Evolutionary conservation across 805 yeast genomes (phyloP), one percentile per base, ranked within the genome.

Genomic region (Hanseniaspora vineae): DNA sequence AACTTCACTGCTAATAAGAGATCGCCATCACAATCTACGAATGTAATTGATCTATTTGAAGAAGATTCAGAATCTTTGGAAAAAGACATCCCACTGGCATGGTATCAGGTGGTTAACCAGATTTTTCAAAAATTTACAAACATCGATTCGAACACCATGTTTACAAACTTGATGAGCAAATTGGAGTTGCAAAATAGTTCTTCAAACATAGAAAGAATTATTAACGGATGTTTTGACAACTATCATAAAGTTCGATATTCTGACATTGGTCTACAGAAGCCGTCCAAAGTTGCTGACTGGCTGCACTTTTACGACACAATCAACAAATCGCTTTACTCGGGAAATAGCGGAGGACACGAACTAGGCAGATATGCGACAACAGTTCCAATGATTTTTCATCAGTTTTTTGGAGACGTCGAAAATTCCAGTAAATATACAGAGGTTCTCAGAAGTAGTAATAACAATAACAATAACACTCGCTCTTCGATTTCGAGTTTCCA

Each of bases 271-370:
- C 63, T 85, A 29, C 53, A 54, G 9, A 81, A 80, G 53, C 83
- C 94, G 0, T 62, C 75, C 13, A 66, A 62, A 23, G 66, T 87
- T 9, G 74, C 84, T 40, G 92, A 85, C 52, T 89, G 95, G 95
- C 58, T 84, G 31, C 73, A 65, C 53, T 84, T 83, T 58, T 75
- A 80, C 52, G 97, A 89, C 59, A 44, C 65, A n/a, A 62, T 81
- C 59, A 61, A 63, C 12, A 65, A 65, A 42, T 66, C 68, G 1
- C 67, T 67, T 44, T 40, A 40, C 14, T 20, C 37, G 55, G 11
- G 32, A 47, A 42, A 70, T 58, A 35, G 65, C 66, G 47, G 73
- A 71, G 46, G 68, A 69, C 50, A 70, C 2, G 77, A 73, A 19
- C 55, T 79, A 44, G 65, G 70, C 23, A 66, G 74, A 19, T 88